Percentiles rank a stretch among this genome's conserved stretches.
Evolutionary conservation across 2,329 filamentous ascomycete species (phyloP).

Genomic region (Nemania abortiva): DNA sequence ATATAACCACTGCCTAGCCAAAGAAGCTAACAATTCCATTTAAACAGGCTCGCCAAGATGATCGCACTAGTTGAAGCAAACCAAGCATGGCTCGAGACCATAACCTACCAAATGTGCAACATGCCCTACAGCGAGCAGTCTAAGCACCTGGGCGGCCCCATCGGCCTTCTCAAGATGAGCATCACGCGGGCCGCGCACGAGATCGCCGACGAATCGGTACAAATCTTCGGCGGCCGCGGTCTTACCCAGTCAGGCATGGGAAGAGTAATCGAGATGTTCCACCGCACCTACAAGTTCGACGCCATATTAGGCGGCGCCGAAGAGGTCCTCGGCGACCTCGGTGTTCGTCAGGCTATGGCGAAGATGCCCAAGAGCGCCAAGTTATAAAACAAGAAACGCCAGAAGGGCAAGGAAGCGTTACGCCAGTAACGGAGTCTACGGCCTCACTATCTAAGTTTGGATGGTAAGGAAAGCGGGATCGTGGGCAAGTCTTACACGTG

Average conservation of each 20-base stretch:
- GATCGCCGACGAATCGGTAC: slow-evolving; percentile 84
- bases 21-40: slow-evolving; percentile 8
- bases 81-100: slow-evolving; percentile 85
- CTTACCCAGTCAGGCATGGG: slow-evolving; percentile 88
- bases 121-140: slow-evolving; percentile 84
- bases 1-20: background rate
- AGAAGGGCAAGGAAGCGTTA: background rate
- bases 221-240: slow-evolving; percentile 87
- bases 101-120: slow-evolving; percentile 89
- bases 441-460: background rate
- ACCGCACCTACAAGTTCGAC: slow-evolving; percentile 86
- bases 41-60: slow-evolving; percentile 80
- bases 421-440: background rate
- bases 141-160: slow-evolving; percentile 80
- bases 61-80: slow-evolving; percentile 84
- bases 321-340: slow-evolving; percentile 84
- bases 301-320: slow-evolving; percentile 84
- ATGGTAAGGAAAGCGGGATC: background rate
- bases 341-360: slow-evolving; percentile 85
- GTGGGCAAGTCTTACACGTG: background rate
- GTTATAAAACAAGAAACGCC: slow-evolving; percentile 63
- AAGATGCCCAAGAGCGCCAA: slow-evolving; percentile 83
- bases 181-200: slow-evolving; percentile 82
- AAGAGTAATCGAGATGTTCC: slow-evolving; percentile 83
- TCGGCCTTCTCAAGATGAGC: slow-evolving; percentile 85